Conservation (phyloP, 306 rosid genomes). For the Malus fusca region DNA sequence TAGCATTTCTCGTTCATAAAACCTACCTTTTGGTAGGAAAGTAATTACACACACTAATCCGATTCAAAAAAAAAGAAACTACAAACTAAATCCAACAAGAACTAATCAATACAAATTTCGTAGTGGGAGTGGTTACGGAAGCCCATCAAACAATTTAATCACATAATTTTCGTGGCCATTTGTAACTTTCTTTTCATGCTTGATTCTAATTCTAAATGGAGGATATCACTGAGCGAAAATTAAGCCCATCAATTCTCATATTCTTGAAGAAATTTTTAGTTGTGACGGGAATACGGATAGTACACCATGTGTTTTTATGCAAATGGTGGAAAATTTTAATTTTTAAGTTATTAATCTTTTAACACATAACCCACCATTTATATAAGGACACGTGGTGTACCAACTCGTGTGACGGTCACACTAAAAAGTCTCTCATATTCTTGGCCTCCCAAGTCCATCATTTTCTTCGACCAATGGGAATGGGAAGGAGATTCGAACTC, state of each 20-base stretch:
- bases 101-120: not conserved
- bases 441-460: not conserved
- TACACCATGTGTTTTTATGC: no score
- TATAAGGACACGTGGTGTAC: no score
- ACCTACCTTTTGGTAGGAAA: not conserved
- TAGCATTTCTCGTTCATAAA: not conserved
- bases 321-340: no score
- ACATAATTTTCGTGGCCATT: not conserved
- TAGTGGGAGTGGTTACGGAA: not conserved
- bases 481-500: not conserved
- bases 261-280: not conserved
- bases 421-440: not conserved
- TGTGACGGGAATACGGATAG: no score
- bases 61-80: not conserved
- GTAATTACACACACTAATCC: not conserved
- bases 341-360: no score
- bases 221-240: conserved; percentile 28
- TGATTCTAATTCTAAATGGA: not conserved
- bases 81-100: not conserved
- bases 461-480: no score
- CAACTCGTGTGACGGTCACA: no score
- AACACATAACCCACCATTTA: no score
- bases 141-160: not conserved
- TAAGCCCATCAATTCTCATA: conserved; percentile 28
- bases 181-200: no score